Conservation (phyloP, 2,329 filamentous ascomycete species). For the Gyromitra esculenta region DNA sequence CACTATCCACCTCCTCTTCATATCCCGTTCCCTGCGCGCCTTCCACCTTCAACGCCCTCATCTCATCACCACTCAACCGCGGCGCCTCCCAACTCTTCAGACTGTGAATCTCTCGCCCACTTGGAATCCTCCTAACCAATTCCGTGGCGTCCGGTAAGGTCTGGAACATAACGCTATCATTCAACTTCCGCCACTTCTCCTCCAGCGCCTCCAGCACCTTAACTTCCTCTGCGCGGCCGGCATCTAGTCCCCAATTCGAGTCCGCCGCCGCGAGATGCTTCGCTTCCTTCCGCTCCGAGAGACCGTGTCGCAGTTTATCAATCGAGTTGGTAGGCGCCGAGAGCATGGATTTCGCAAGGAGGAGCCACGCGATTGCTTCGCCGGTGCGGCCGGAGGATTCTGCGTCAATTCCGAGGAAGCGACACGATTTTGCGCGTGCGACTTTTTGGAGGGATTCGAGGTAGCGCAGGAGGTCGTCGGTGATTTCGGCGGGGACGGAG, state of each 20-base stretch:
- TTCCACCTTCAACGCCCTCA: slow-evolving; percentile 70
- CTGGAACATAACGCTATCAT: slow-evolving; percentile 82
- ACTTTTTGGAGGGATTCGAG: slow-evolving; percentile 78
- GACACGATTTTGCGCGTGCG: slow-evolving; percentile 82
- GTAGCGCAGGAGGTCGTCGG: slow-evolving; percentile 75
- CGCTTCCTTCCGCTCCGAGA: slow-evolving; percentile 58
- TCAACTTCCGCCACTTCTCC: slow-evolving; percentile 89
- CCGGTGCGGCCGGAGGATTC: slow-evolving; percentile 84
- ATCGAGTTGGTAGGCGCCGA: background rate
- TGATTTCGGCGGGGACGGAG: slow-evolving; percentile 64
- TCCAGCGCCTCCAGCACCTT: slow-evolving; percentile 87
- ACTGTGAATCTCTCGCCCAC: slow-evolving; percentile 83
- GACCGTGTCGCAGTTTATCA: slow-evolving; percentile 62
- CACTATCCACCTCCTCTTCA: slow-evolving; percentile 63
- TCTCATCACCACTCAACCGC: slow-evolving; percentile 70
- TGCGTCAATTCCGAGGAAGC: slow-evolving; percentile 90
- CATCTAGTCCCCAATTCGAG: slow-evolving; percentile 79
- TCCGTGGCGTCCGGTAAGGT: slow-evolving; percentile 75
- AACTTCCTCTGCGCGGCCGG: slow-evolving; percentile 82
- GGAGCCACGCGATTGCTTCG: slow-evolving; percentile 85
- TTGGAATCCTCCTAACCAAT: slow-evolving; percentile 81
- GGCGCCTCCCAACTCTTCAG: slow-evolving; percentile 75
- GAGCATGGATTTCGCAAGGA: slow-evolving; percentile 78
- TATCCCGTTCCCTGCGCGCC: slow-evolving; percentile 61
- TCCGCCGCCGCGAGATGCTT: slow-evolving; percentile 40